Percentiles rank a stretch among this genome's conserved stretches.
phyloP scores from a whole-genome alignment of 805 yeast species.

The Cyberlindnera meyerae region DNA sequence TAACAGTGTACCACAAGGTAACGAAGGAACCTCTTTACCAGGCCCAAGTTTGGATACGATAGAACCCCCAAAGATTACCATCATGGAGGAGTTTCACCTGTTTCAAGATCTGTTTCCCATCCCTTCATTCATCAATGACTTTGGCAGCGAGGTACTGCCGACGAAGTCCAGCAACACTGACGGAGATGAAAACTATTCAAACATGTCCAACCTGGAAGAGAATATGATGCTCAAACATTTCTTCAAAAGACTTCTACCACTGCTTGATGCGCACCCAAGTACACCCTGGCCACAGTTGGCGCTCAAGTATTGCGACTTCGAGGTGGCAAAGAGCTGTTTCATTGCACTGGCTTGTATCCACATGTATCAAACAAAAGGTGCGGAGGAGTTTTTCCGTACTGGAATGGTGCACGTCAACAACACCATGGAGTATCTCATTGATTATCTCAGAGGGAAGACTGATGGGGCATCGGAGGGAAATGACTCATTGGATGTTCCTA shows the following conservation, averaged over 20 bases:
- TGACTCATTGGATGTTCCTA: slow-evolving; percentile 28
- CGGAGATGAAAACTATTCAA: background rate
- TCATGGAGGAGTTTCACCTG: slow-evolving; percentile 23
- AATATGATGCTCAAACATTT: slow-evolving; percentile 52
- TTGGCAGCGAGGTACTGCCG: background rate
- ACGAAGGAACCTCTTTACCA: background rate
- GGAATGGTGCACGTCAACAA: slow-evolving; percentile 52
- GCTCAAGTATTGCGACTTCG: slow-evolving; percentile 51
- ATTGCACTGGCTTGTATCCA: slow-evolving; percentile 53
- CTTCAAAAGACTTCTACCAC: slow-evolving; percentile 46
- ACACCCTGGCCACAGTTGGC: slow-evolving; percentile 61
- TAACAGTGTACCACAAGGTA: too few species aligned
- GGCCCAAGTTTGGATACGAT: too few species aligned
- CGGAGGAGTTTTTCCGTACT: slow-evolving; percentile 43
- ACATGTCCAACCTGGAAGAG: slow-evolving; percentile 41
- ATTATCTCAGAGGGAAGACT: slow-evolving; percentile 32
- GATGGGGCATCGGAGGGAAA: slow-evolving; percentile 16
- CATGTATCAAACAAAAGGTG: slow-evolving; percentile 51
- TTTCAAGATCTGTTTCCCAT: slow-evolving; percentile 26
- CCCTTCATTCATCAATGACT: slow-evolving; percentile 15
- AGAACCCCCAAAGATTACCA: slow-evolving; percentile 8
- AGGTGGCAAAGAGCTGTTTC: slow-evolving; percentile 54
- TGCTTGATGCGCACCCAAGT: slow-evolving; percentile 55
- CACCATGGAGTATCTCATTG: slow-evolving; percentile 50
- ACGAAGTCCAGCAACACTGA: background rate